Evolutionary conservation across 1,284 basidiomycete species (phyloP).

Genomic region (Ustilago trichophora): DNA sequence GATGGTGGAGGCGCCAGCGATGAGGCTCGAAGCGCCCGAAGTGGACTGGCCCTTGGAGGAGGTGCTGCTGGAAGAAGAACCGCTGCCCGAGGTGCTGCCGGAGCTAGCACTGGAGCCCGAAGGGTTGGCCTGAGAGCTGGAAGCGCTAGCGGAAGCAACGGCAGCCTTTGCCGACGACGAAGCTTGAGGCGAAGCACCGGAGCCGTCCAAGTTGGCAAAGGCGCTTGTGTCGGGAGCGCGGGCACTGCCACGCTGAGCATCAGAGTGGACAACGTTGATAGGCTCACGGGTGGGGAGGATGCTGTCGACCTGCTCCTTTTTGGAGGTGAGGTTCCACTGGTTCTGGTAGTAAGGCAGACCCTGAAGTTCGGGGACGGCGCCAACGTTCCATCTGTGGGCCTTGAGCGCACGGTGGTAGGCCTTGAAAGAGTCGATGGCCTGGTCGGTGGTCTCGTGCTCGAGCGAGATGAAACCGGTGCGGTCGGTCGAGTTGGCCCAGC

Average conservation of each 20-base stretch:
- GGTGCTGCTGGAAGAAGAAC: slow-evolving; percentile 3
- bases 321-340: slow-evolving; percentile 46
- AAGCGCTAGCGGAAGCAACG: slow-evolving; percentile 1
- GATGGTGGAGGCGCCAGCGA: slow-evolving; percentile 26
- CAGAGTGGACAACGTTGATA: slow-evolving; percentile 46
- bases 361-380: slow-evolving; percentile 48
- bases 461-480: slow-evolving; percentile 56
- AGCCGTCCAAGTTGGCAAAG: slow-evolving; percentile 36
- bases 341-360: slow-evolving; percentile 59
- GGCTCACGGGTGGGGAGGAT: slow-evolving; percentile 41
- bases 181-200: slow-evolving; percentile 14
- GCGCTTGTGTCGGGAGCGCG: slow-evolving; percentile 40
- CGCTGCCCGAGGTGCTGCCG: background rate
- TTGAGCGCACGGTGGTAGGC: slow-evolving; percentile 36
- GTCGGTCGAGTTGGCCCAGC: slow-evolving; percentile 37
- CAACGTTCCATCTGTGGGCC: slow-evolving; percentile 43
- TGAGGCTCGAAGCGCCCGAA: slow-evolving; percentile 22
- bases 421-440: slow-evolving; percentile 54
- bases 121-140: background rate
- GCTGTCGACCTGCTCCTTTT: slow-evolving; percentile 30
- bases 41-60: slow-evolving; percentile 19
- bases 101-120: background rate
- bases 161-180: slow-evolving; percentile 14
- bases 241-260: slow-evolving; percentile 28
- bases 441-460: slow-evolving; percentile 60